Evolutionary conservation across 139 green algal species (phyloP).

Genomic region (Picochlorum costavermella): DNA sequence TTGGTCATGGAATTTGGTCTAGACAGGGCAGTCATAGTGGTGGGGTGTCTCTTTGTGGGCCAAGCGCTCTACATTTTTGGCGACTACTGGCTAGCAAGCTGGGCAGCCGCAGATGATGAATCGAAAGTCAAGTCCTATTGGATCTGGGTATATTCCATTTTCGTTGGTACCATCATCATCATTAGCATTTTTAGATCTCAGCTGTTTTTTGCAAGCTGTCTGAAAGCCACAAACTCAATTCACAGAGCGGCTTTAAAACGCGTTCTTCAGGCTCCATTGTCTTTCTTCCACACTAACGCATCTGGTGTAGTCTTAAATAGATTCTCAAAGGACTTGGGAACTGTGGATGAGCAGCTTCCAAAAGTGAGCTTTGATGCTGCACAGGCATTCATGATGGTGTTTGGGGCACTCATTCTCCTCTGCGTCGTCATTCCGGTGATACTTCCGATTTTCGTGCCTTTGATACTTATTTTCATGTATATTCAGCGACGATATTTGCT

Average conservation of each 20-base stretch:
- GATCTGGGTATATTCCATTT: slow-evolving; percentile 48
- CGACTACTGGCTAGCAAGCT: slow-evolving; percentile 61
- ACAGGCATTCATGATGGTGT: slow-evolving; percentile 45
- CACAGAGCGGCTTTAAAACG: slow-evolving; percentile 45
- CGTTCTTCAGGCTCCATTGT: slow-evolving; percentile 66
- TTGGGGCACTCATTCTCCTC: slow-evolving; percentile 37
- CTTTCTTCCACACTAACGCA: slow-evolving; percentile 93
- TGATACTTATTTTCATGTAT: slow-evolving; percentile 49
- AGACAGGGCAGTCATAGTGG: neutral
- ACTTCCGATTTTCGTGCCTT: slow-evolving; percentile 59
- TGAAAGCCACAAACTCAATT: slow-evolving; percentile 41
- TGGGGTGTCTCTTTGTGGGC: slow-evolving; percentile 41
- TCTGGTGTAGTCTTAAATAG: slow-evolving; percentile 84
- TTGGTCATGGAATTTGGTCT: slow-evolving; percentile 5
- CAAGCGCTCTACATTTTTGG: slow-evolving; percentile 48
- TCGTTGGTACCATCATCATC: slow-evolving; percentile 37
- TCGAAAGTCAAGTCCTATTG: slow-evolving; percentile 27
- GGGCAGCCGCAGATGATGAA: slow-evolving; percentile 23
- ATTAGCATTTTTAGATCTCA: slow-evolving; percentile 34
- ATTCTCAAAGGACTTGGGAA: slow-evolving; percentile 65
- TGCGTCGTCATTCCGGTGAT: slow-evolving; percentile 58
- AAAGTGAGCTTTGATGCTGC: slow-evolving; percentile 56
- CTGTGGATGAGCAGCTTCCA: slow-evolving; percentile 67
- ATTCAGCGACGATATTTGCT: slow-evolving; percentile 47
- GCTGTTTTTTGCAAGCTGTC: slow-evolving; percentile 52